Evolutionary conservation across 2,329 filamentous ascomycete genomes (phyloP), one percentile per base, ranked within the genome.

Genomic region (Cladophialophora psammophila): DNA sequence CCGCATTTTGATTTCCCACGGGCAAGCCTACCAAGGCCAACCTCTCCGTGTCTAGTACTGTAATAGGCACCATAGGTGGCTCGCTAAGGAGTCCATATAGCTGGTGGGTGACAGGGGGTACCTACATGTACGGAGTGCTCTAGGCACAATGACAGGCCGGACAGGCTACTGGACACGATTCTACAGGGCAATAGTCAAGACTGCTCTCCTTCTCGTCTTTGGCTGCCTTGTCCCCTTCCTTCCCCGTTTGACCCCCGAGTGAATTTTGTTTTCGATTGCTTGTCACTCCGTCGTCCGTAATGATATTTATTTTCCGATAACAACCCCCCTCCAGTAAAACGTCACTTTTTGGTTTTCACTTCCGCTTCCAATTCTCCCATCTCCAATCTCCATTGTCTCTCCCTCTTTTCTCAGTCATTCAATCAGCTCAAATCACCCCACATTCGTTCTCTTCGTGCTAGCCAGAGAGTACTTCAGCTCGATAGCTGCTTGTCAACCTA

Each of bases 201-300:
- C 10, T 9, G 36, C 1, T 13, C 4, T n/a, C 15, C 13, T n/a
- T 5, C 15, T 42, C 40, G n/a, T 5, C 10, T 10, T 18, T 34
- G 7, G 9, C 42, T 48, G 56, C 56, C 45, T 45, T 59, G 56
- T 59, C 15, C 15, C 56, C 38, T 59, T 40, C 35, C 56, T 56
- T 34, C 56, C 56, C 26, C 56, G 31, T 26, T 31, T 5, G 20
- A 13, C 1, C 50, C 52, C 52, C 34, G 31, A n/a, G 52, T 36
- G 13, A 15, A 18, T 55, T 55, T n/a, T n/a, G 52, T 36, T 55
- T 31, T 7, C 31, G 18, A 13, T 54, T 13, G 20, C 15, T 53
- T 54, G 50, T n/a, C 52, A 34, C 52, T 55, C 31, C 52, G n/a
- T 26, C 12, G 13, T 18, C 18, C 10, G 8, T n/a, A 55, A 8